Base-by-base conservation (phyloP, 2,329 filamentous ascomycete genomes). In the Alternaria tenuissima region DNA sequence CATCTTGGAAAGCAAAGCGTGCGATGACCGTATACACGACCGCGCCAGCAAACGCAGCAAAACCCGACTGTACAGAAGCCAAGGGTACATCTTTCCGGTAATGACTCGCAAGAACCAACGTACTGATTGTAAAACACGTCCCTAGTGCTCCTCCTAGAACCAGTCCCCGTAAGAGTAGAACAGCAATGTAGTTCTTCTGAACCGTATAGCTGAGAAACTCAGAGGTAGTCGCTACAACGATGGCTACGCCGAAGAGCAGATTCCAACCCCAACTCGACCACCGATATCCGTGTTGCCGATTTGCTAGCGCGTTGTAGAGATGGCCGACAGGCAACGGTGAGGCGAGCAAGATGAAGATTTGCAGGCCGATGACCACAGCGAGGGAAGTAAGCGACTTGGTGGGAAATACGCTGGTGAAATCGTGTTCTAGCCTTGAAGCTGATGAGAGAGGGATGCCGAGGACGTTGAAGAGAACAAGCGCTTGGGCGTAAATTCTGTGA, bases 51-150 rank as follows among this genome's bases (percentile, higher is more conserved):
- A 70, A 62, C 0, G 59, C 70, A 3, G 59, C 57, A 7, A 51
- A 68, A 0, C 62, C 63, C 1, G 76, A 72, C 9, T 77, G 75
- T 36, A 76, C 70, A 3, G 76, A 78, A 39, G 77, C 77, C 4
- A 79, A 65, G 1, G 78, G 73, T 3, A 72, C 26, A 12, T 74
- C 59, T 36, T 65, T 57, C 22, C 52, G 59, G 48, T 71, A 75
- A 39, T 75, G 73, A 3, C 56, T 58, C 1, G 65, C 66, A 2
- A 74, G 61, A 5, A 59, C 60, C 1, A 67, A 47, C 8, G 58
- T 64, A 4, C 62, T 60, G 1, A 67, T 8, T 1, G 64, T 59
- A 2, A 56, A 51, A 20, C 74, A 41, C 0, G 62, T 48, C 0
- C 74, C 73, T 2, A 75, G 48, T 1, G 57, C 58, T 5, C 44